Conservation (phyloP, 2,329 filamentous ascomycete species). For the Ophiostoma pallidulum region DNA sequence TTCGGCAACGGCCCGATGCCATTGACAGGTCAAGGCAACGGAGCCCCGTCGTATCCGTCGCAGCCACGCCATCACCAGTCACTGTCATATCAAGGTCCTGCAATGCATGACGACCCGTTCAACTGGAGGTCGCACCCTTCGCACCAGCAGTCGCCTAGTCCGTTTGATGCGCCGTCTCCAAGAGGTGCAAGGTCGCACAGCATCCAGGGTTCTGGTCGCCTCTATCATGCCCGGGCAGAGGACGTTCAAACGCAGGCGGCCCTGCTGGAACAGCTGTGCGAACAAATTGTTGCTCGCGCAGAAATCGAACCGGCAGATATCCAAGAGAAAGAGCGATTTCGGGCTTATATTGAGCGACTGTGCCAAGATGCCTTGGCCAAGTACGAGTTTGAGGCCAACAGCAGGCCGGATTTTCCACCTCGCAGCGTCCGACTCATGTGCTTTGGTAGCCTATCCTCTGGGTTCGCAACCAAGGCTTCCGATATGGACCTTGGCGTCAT, state of each 20-base stretch:
- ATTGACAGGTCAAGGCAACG: slow-evolving; percentile 11
- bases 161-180: slow-evolving; percentile 16
- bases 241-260: slow-evolving; percentile 39
- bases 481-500: slow-evolving; percentile 84
- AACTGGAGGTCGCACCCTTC: slow-evolving; percentile 22
- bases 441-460: slow-evolving; percentile 75
- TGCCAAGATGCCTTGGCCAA: slow-evolving; percentile 50
- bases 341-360: slow-evolving; percentile 52
- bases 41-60: slow-evolving; percentile 13
- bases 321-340: slow-evolving; percentile 61
- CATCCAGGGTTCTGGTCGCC: slow-evolving; percentile 18
- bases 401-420: slow-evolving; percentile 37
- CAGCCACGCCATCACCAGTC: slow-evolving; percentile 25
- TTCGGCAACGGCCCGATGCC: slow-evolving; percentile 16
- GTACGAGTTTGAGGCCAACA: slow-evolving; percentile 37
- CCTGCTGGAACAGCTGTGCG: slow-evolving; percentile 40
- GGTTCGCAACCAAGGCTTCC: slow-evolving; percentile 78
- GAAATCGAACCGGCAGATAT: slow-evolving; percentile 57
- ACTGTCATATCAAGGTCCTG: slow-evolving; percentile 25
- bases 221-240: slow-evolving; percentile 27
- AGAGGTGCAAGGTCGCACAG: slow-evolving; percentile 8
- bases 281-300: slow-evolving; percentile 42
- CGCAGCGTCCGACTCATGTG: slow-evolving; percentile 59
- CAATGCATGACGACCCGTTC: slow-evolving; percentile 17
- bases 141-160: slow-evolving; percentile 7